Evolutionary conservation across 169 alveolate genomes (phyloP), one percentile per base, ranked within the genome.

Genomic region (Plasmodium gaboni): DNA sequence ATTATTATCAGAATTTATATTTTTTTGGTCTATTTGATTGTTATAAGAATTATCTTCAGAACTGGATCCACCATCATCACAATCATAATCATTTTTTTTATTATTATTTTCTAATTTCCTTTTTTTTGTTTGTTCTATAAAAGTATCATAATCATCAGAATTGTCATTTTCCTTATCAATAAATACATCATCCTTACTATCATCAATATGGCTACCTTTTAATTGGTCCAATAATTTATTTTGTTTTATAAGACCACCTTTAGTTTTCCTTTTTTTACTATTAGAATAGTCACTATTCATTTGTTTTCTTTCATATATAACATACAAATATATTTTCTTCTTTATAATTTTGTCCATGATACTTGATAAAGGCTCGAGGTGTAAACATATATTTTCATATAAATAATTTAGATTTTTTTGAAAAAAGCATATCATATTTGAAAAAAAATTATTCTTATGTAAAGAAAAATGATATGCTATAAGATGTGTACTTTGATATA

Each of bases 401-500:
- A 83, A 72, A n/a, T 22, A 69, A 59, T 22, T 38, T 15, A 67
- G 0, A 69, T 70, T 67, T 57, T 44, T 67, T 51, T 28, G 50
- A 60, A 83, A 83, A 55, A 83, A 83, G 50, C 65, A 6, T 9
- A 68, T 15, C 19, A 83, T 42, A 38, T 24, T 26, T 53, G 63
- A 68, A 19, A 83, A 55, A 44, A 83, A 83, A 24, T 68, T 69
- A 38, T 70, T 70, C 68, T 72, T 63, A 15, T 19, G 32, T 19
- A 83, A 50, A 13, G 83, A 55, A 69, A 83, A 83, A 63, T 83
- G 71, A 48, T 70, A 22, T 61, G 73, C 32, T 32, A 83, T 28
- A 28, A 83, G 60, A 19, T 83, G 24, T 19, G 83, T 64, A n/a
- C 68, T 46, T 12, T 69, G 28, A 44, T 69, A 83, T 44, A 83